Conservation (phyloP, 2,329 filamentous ascomycete genomes). For the Hirsutella minnesotensis region DNA sequence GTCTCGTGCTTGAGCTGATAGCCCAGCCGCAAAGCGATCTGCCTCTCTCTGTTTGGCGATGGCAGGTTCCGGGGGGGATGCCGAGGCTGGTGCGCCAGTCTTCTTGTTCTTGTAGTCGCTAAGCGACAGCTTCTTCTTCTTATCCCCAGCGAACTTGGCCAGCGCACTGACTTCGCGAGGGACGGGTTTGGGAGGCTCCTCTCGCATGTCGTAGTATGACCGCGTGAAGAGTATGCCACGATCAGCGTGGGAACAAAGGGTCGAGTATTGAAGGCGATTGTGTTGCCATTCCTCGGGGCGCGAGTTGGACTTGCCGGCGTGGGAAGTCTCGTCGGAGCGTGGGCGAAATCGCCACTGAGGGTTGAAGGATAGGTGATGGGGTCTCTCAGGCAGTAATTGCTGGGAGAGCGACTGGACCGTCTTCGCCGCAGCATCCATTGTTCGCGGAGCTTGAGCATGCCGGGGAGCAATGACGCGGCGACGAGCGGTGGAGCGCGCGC, state of each 20-base stretch:
- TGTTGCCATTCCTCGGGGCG: conserved; percentile 36
- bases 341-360: conserved; percentile 34
- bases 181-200: conserved; percentile 31
- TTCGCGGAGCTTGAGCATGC: conserved; percentile 27
- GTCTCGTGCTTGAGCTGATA: conserved; percentile 2
- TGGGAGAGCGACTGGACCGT: conserved; percentile 41
- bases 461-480: conserved; percentile 14
- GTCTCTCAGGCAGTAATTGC: conserved; percentile 37
- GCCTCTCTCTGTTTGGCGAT: conserved; percentile 19
- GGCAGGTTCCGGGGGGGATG: conserved; percentile 23
- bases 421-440: conserved; percentile 49
- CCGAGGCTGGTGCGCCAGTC: conserved; percentile 17
- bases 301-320: conserved; percentile 12
- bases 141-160: conserved; percentile 26
- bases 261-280: conserved; percentile 42
- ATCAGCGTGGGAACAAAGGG: conserved; percentile 44
- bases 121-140: conserved; percentile 46
- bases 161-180: conserved; percentile 26
- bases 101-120: conserved; percentile 49
- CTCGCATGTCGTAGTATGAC: conserved; percentile 44
- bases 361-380: conserved; percentile 40
- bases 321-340: conserved; percentile 26
- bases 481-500: conserved; percentile 10
- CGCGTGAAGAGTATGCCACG: conserved; percentile 45
- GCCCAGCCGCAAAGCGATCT: conserved; percentile 16